A percentile compares a stretch with the other conserved stretches of the same genome.
Evolutionary conservation across 768 basidiomycete species (phyloP).

Genomic region (Cubamyces lactineus): DNA sequence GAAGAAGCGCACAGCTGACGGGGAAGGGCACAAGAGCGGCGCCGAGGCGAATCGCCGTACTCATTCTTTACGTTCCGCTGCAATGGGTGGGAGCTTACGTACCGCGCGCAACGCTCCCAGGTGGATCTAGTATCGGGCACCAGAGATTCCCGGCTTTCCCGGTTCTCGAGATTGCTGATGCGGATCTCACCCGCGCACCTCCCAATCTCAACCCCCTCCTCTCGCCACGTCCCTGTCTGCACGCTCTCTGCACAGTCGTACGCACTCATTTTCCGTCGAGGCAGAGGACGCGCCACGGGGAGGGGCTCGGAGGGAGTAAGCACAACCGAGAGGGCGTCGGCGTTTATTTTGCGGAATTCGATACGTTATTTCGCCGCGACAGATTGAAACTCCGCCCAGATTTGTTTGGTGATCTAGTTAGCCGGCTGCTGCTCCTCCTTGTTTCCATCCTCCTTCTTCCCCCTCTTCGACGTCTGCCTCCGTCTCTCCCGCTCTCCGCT

Average conservation of each 20-base stretch:
- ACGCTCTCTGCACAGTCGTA: not conserved
- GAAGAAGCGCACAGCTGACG: slow-evolving; percentile 8
- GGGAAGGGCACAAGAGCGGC: slow-evolving; percentile 23
- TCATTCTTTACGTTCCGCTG: slow-evolving; percentile 15
- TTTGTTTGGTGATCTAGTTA: slow-evolving; percentile 31
- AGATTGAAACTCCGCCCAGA: slow-evolving; percentile 32
- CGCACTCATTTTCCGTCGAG: not conserved
- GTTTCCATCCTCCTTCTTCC: slow-evolving; percentile 27
- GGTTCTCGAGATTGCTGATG: slow-evolving; percentile 36
- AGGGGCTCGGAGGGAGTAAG: not conserved
- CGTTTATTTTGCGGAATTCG: slow-evolving; percentile 21
- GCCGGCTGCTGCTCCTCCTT: slow-evolving; percentile 27
- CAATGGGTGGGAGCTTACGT: slow-evolving; percentile 31
- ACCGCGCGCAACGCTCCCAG: slow-evolving; percentile 3
- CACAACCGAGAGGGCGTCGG: slow-evolving; percentile 6
- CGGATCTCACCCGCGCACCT: slow-evolving; percentile 30
- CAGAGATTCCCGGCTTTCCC: slow-evolving; percentile 35
- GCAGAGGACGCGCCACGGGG: slow-evolving; percentile 1
- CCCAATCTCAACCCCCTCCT: slow-evolving; percentile 13
- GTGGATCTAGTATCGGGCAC: slow-evolving; percentile 36
- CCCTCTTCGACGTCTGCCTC: slow-evolving; percentile 23
- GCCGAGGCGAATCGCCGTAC: slow-evolving; percentile 33
- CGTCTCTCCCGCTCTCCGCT: slow-evolving; percentile 4
- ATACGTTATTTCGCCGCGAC: slow-evolving; percentile 26
- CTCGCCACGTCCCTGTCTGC: slow-evolving; percentile 9